These are phyloP conservation scores for Amyloporia xantha DNA, from an alignment of 768 basidiomycete species.

Conservation along the genomic window DNA sequence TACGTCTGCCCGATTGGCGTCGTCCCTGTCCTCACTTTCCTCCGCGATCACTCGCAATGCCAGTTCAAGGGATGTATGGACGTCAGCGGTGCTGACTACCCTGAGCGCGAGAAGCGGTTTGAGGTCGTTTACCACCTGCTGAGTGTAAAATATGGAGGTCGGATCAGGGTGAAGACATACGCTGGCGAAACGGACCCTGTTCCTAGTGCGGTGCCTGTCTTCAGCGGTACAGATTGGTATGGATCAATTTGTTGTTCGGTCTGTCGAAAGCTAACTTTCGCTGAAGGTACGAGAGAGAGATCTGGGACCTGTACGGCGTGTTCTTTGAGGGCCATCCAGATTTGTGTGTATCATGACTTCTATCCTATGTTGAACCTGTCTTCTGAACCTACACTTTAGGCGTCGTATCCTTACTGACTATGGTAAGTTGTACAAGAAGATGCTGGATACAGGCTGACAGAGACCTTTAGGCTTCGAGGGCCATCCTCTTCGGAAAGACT, in stretches of 20 bases:
- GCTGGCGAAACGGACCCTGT: constrained; percentile 90
- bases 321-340: constrained; percentile 97
- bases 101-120: constrained; percentile 82
- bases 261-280: too few species aligned
- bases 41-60: constrained; percentile 92
- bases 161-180: constrained; percentile 96
- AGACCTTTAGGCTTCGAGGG: constrained; percentile 77
- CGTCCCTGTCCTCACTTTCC: constrained; percentile 81
- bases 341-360: constrained; percentile 49
- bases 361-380: constrained; percentile 8
- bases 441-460: not conserved
- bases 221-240: constrained; percentile 91
- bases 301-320: constrained; percentile 96
- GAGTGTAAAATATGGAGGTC: constrained; percentile 67
- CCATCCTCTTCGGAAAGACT: constrained; percentile 95
- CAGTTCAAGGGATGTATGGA: constrained; percentile 93
- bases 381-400: constrained; percentile 31
- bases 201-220: constrained; percentile 73
- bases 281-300: constrained; percentile 89
- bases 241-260: too few species aligned
- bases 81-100: constrained; percentile 93
- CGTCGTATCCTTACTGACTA: constrained; percentile 98
- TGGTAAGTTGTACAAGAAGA: constrained; percentile 39
- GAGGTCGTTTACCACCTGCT: constrained; percentile 96
- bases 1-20: constrained; percentile 80